Conservation (phyloP, 371 early-diverging fungal genomes). For the Smittium culicis region DNA sequence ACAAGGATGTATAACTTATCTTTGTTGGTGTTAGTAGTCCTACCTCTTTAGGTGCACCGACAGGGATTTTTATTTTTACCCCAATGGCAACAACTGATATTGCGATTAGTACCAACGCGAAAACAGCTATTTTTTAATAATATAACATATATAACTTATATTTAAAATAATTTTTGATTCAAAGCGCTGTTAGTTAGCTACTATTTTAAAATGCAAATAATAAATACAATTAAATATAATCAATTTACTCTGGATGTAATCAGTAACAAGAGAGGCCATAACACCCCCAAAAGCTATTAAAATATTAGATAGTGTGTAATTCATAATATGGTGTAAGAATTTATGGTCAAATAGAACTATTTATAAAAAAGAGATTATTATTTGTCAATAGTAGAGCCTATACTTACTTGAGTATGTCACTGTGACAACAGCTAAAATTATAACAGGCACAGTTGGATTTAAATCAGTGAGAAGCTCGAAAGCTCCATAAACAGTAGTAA, state of each 20-base stretch:
- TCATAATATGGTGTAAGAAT: neutral
- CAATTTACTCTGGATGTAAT: slow-evolving; percentile 35
- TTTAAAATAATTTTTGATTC: too few relatives aligned
- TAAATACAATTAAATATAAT: slow-evolving; percentile 20
- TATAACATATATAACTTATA: too few relatives aligned
- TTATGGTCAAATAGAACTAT: neutral
- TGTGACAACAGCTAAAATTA: slow-evolving; percentile 30
- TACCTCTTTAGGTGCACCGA: slow-evolving; percentile 21
- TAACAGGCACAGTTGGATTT: slow-evolving; percentile 26
- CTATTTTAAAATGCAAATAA: too few relatives aligned
- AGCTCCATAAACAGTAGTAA: slow-evolving; percentile 31
- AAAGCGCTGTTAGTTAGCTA: too few relatives aligned
- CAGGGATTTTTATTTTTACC: slow-evolving; percentile 26
- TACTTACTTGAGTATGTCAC: slow-evolving; percentile 25
- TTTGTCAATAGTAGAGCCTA: neutral
- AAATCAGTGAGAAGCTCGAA: slow-evolving; percentile 28
- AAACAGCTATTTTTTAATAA: too few relatives aligned
- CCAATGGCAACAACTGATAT: slow-evolving; percentile 28
- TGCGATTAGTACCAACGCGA: slow-evolving; percentile 21
- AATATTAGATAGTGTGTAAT: neutral
- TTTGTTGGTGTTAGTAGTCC: slow-evolving; percentile 35
- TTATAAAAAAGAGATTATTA: neutral
- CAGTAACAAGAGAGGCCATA: slow-evolving; percentile 35
- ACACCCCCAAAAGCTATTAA: slow-evolving; percentile 33
- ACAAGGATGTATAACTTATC: slow-evolving; percentile 34